phyloP scores from a whole-genome alignment of 495 filamentous ascomycete genomes.

The Xylaria telfairii region DNA sequence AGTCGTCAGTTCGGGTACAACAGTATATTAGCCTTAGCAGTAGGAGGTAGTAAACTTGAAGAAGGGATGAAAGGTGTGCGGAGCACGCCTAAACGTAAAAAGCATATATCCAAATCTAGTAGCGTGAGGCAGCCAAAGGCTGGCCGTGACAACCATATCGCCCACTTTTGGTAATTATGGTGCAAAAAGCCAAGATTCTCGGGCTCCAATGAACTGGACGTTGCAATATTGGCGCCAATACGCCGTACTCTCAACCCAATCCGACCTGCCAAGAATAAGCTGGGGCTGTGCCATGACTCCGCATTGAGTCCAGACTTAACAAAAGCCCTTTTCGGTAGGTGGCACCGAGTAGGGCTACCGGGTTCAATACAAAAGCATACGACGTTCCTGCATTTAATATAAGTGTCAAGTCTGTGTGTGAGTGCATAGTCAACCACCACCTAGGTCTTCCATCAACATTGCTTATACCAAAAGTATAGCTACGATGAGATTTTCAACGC shows the following conservation, averaged over 20 bases:
- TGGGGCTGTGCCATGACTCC: not conserved
- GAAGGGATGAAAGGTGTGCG: no score
- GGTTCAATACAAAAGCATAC: not conserved
- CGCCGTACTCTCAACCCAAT: constrained; percentile 3
- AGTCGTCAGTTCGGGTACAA: no score
- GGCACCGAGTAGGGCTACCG: no score
- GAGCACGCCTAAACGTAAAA: no score
- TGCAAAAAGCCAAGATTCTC: not conserved
- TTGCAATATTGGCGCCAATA: not conserved
- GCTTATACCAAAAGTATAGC: not conserved
- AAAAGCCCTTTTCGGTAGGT: not conserved
- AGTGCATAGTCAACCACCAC: not conserved
- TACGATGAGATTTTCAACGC: not conserved
- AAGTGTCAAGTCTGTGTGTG: not conserved
- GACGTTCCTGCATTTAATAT: not conserved
- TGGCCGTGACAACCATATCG: no score
- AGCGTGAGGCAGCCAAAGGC: no score
- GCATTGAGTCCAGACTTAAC: not conserved
- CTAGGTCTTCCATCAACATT: not conserved
- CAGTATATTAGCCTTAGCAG: no score
- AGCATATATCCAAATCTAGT: no score
- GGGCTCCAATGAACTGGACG: no score
- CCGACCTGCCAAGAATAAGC: constrained; percentile 6
- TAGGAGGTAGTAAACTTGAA: no score
- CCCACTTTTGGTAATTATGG: not conserved